Evolutionary conservation across 495 filamentous ascomycete genomes (phyloP).

Genomic region (Tuber aestivum): DNA sequence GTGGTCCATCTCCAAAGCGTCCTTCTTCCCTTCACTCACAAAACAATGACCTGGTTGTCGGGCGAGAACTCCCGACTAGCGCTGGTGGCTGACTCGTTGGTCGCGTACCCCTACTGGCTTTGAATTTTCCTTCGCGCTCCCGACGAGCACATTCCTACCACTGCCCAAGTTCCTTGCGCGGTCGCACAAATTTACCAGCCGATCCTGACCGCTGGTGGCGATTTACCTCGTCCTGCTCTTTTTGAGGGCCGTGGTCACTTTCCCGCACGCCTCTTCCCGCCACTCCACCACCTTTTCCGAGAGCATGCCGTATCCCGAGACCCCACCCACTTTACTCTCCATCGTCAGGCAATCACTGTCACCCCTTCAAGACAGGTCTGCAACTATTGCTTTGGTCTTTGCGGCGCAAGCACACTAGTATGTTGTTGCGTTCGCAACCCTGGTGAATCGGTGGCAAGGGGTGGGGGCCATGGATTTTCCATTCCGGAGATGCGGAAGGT

Average conservation of each 20-base stretch:
- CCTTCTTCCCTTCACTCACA: slow-evolving; percentile 77
- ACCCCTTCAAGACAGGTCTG: slow-evolving; percentile 86
- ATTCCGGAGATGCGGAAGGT: slow-evolving; percentile 72
- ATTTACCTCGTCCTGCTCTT: slow-evolving; percentile 63
- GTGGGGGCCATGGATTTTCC: slow-evolving; percentile 76
- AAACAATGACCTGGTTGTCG: slow-evolving; percentile 79
- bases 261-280: slow-evolving; percentile 85
- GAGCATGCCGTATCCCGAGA: slow-evolving; percentile 73
- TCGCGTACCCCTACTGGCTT: slow-evolving; percentile 65
- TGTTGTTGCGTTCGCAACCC: slow-evolving; percentile 71
- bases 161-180: slow-evolving; percentile 54
- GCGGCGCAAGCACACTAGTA: slow-evolving; percentile 82
- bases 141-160: slow-evolving; percentile 43
- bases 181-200: slow-evolving; percentile 90
- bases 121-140: slow-evolving; percentile 57
- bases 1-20: slow-evolving; percentile 73
- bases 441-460: slow-evolving; percentile 75
- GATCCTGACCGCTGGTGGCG: slow-evolving; percentile 73
- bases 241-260: slow-evolving; percentile 73
- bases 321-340: slow-evolving; percentile 75
- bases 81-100: slow-evolving; percentile 76
- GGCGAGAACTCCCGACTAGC: slow-evolving; percentile 72
- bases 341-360: slow-evolving; percentile 66
- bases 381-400: slow-evolving; percentile 70
- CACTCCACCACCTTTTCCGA: slow-evolving; percentile 61